A percentile compares a stretch with the other conserved stretches of the same genome.
These are phyloP conservation scores for Termitomyces sp. DNA, from an alignment of 768 basidiomycete species.

Conservation along the genomic window DNA sequence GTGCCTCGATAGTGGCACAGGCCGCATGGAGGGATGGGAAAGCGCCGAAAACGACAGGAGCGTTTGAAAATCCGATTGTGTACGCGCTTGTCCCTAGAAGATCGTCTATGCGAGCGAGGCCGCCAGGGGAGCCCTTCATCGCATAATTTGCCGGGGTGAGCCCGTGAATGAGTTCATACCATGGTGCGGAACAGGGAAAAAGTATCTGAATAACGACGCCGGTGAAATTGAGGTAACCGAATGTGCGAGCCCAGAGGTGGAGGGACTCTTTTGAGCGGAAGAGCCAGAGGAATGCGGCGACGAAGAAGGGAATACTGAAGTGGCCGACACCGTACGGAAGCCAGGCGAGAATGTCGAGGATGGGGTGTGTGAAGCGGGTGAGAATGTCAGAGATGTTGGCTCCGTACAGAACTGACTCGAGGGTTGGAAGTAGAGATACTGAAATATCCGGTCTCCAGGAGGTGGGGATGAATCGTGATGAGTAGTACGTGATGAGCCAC, in stretches of 20 bases:
- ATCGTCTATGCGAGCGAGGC: constrained; percentile 86
- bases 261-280: constrained; percentile 79
- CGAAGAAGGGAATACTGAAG: constrained; percentile 81
- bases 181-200: constrained; percentile 90
- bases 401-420: constrained; percentile 93
- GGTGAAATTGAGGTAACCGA: constrained; percentile 89
- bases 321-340: constrained; percentile 94
- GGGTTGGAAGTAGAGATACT: constrained; percentile 88
- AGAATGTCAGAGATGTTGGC: constrained; percentile 98
- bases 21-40: constrained; percentile 94
- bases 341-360: constrained; percentile 94
- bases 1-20: constrained; percentile 85
- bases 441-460: constrained; percentile 76
- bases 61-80: constrained; percentile 73
- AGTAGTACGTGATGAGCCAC: constrained; percentile 85
- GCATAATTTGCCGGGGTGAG: constrained; percentile 91
- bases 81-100: constrained; percentile 77
- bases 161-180: constrained; percentile 98
- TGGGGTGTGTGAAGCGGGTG: constrained; percentile 87
- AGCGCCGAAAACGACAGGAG: constrained; percentile 94
- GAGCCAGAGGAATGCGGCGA: constrained; percentile 84
- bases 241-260: constrained; percentile 78
- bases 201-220: constrained; percentile 87
- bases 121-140: constrained; percentile 91
- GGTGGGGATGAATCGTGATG: constrained; percentile 79